Conservation (phyloP, 176 grass and related monocot species). For the Miscanthus lutarioriparius region DNA sequence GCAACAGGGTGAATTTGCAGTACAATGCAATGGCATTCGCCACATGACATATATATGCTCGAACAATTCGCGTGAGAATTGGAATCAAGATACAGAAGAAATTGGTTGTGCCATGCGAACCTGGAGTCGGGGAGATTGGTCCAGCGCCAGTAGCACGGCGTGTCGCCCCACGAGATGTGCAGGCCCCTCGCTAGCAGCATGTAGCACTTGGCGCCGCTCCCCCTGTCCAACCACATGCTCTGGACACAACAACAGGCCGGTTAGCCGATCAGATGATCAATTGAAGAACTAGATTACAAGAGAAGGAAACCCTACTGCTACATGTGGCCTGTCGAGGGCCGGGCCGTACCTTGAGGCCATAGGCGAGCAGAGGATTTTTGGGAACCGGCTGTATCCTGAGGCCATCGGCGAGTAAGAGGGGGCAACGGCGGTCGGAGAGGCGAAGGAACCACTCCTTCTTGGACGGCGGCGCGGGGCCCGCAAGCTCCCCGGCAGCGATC, state of each 20-base stretch:
- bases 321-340: too few species aligned
- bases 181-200: not conserved
- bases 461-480: slow-evolving; percentile 4
- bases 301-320: too few species aligned
- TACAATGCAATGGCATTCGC: too few species aligned
- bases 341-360: too few species aligned
- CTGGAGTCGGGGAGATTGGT: not conserved
- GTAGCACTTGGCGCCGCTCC: not conserved
- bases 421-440: slow-evolving; percentile 30
- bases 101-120: not conserved
- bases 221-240: not conserved
- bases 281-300: not conserved
- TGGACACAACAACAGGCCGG: not conserved
- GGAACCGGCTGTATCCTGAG: slow-evolving; percentile 25
- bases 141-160: not conserved
- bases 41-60: not conserved
- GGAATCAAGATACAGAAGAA: not conserved
- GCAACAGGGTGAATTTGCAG: too few species aligned
- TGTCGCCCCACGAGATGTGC: not conserved
- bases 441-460: slow-evolving; percentile 44
- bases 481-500: not conserved
- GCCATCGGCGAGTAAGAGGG: slow-evolving; percentile 41
- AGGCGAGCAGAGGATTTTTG: too few species aligned
- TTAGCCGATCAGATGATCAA: not conserved
- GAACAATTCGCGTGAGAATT: not conserved